Conservation (phyloP, 2,329 filamentous ascomycete species). For the Colletotrichum plurivorum region DNA sequence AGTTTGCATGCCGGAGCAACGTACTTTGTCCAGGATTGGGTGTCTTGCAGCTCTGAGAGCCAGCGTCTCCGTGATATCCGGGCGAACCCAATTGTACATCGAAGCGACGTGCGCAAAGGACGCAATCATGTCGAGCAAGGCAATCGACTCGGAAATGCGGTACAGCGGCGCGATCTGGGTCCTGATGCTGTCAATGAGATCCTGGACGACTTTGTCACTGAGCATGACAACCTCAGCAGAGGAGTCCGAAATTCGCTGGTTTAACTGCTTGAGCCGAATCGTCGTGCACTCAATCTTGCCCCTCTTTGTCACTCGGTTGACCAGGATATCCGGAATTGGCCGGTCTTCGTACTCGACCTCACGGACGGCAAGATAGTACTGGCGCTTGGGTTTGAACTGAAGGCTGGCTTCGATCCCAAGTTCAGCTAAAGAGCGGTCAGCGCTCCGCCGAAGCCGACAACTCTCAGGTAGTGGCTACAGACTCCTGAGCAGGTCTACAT, state of each 20-base stretch:
- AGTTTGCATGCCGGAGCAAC: not conserved
- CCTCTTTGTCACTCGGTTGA: constrained; percentile 82
- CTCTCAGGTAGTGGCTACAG: constrained; percentile 39
- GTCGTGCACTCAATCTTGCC: constrained; percentile 91
- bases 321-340: constrained; percentile 76
- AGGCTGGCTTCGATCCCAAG: constrained; percentile 74
- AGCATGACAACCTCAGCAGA: constrained; percentile 87
- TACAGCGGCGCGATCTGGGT: constrained; percentile 81
- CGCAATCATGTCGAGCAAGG: constrained; percentile 87
- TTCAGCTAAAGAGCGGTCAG: constrained; percentile 56
- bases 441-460: no score
- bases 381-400: constrained; percentile 82
- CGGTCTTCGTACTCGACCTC: constrained; percentile 73
- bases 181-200: constrained; percentile 80
- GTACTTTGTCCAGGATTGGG: constrained; percentile 80
- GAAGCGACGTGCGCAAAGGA: constrained; percentile 83
- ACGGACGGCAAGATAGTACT: constrained; percentile 82
- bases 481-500: constrained; percentile 79
- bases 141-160: constrained; percentile 87
- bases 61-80: constrained; percentile 77
- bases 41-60: constrained; percentile 83
- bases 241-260: constrained; percentile 81
- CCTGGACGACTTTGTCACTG: constrained; percentile 82
- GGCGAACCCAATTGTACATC: constrained; percentile 71
- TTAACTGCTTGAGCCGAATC: constrained; percentile 85